Evolutionary conservation across 345 rosid species (phyloP).

Genomic region (Hibiscus syriacus): DNA sequence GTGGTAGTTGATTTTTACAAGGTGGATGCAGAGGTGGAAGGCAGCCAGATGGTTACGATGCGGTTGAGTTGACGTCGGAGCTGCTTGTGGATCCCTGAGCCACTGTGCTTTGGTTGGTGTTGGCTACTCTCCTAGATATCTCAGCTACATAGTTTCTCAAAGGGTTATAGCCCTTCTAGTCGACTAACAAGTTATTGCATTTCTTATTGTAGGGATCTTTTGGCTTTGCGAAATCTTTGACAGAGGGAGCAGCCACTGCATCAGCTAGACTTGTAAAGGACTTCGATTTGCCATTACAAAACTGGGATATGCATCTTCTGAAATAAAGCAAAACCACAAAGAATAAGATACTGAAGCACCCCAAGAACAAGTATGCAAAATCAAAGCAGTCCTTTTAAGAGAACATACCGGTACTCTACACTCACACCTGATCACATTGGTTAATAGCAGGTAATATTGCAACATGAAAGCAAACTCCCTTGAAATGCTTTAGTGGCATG

Average conservation of each 20-base stretch:
- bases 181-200: conserved; percentile 28
- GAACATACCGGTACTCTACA: too few relatives aligned
- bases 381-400: not conserved
- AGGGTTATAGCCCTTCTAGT: conserved; percentile 4
- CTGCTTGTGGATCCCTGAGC: not conserved
- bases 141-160: conserved; percentile 11
- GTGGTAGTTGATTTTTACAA: too few relatives aligned
- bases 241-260: conserved; percentile 20
- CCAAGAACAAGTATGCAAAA: not conserved
- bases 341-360: not conserved
- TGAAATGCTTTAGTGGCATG: not conserved
- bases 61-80: conserved; percentile 6
- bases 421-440: not conserved
- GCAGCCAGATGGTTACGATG: too few relatives aligned
- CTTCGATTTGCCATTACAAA: conserved; percentile 39
- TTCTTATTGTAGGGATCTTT: conserved; percentile 28
- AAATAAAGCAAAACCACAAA: conserved; percentile 4
- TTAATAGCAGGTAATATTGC: not conserved
- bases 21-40: conserved; percentile 34
- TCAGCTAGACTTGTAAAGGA: conserved; percentile 42
- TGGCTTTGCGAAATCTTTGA: conserved; percentile 34
- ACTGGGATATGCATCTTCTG: conserved; percentile 39
- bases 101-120: conserved; percentile 7
- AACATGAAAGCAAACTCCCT: not conserved
- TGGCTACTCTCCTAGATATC: conserved; percentile 14